Base-by-base conservation (phyloP, 352 stramenopile species). In the Phytophthora palmivora region DNA sequence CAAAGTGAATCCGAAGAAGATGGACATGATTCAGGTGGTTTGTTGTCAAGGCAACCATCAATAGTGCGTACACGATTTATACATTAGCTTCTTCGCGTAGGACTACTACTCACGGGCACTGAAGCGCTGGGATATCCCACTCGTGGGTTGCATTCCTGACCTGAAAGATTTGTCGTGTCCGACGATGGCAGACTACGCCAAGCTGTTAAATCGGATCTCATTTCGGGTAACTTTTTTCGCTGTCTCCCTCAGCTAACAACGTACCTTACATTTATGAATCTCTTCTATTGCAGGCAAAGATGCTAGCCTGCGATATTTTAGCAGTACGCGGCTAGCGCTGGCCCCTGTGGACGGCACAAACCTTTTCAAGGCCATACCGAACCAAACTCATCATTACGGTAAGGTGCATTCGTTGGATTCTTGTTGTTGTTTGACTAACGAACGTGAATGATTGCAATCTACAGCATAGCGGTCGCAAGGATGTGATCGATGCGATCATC, bases 51-150 rank as follows among this genome's bases (percentile, higher is more conserved):
- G 19, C 11, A 26, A 21, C n/a, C 4, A 3, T 1, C 14, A 30
- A 4, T 24, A 33, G 15, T 36, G 24, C 24, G 34, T 14, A 14
- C 1, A 24, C n/a, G 14, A 46, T 11, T 57, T 11, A 43, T 15
- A 21, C 22, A 21, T 60, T 14, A n/a, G 3, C 19, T 48, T 33
- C 37, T 4, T 55, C 18, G 5, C 34, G 44, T 46, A 94, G 76
- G 86, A 96, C 49, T 97, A 97, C 66, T 97, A 96, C 47, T 77
- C 83, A 24, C 87, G 91, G 50, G 91, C 91, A 42, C 58, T 97
- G n/a, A 91, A 94, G 70, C 82, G 86, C 46, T 97, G 89, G 91
- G 87, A 95, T 52, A 66, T 96, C 24, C 90, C 90, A 16, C 76
- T 97, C 7, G 65, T 97, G 12, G 91, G 91, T 19, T 93, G 89